A percentile compares a stretch with the other conserved stretches of the same genome.
phyloP scores from a whole-genome alignment of 768 basidiomycete species.

The Tephrocybe sp. region DNA sequence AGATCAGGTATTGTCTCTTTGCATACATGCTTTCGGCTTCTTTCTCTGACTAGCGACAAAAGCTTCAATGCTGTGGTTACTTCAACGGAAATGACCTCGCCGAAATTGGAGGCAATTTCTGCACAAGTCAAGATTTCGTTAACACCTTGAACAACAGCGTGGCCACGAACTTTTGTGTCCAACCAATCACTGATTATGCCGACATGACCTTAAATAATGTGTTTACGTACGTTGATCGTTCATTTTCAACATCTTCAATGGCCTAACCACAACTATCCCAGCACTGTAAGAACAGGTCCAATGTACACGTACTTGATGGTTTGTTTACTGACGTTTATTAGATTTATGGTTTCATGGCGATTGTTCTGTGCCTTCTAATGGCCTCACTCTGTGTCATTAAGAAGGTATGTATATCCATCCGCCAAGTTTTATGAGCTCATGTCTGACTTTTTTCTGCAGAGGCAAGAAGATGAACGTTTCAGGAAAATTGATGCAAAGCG shows the following conservation, averaged over 20 bases:
- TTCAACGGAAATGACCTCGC: conserved; percentile 61
- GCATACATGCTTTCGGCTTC: neutral
- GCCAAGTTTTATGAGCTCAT: neutral
- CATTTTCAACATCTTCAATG: neutral
- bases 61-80: conserved; percentile 88
- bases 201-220: conserved; percentile 75
- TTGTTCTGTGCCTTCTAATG: conserved; percentile 71
- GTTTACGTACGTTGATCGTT: conserved; percentile 66
- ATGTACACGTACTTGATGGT: neutral
- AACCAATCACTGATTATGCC: conserved; percentile 62
- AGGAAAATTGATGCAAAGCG: conserved; percentile 87
- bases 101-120: conserved; percentile 62
- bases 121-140: conserved; percentile 42
- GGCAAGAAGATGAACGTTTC: conserved; percentile 80
- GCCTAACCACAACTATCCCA: conserved; percentile 21
- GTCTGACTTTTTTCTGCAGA: conserved; percentile 37
- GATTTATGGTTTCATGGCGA: conserved; percentile 83
- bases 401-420: conserved; percentile 41
- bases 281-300: conserved; percentile 37
- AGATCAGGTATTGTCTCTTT: conserved; percentile 53
- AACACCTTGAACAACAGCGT: conserved; percentile 37
- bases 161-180: conserved; percentile 63
- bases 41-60: conserved; percentile 3
- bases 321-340: conserved; percentile 22
- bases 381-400: conserved; percentile 86